A percentile compares a stretch with the other conserved stretches of the same genome.
phyloP scores from a whole-genome alignment of 768 basidiomycete species.

The Pisolithus tinctorius region DNA sequence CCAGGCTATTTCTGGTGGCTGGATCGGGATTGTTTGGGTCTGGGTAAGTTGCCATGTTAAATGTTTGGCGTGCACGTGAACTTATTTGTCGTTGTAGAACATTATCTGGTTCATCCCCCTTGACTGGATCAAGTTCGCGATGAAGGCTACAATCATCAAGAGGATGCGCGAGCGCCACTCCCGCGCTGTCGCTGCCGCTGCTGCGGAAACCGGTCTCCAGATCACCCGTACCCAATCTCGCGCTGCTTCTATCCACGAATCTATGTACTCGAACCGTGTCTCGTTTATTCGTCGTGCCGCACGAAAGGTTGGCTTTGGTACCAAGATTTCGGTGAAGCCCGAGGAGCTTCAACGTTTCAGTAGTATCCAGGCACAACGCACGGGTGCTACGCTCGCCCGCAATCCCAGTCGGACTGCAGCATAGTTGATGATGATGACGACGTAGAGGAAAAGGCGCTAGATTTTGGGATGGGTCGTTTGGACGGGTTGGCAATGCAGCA shows the following conservation, averaged over 20 bases:
- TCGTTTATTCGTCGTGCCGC: conserved; percentile 86
- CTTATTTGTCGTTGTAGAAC: conserved; percentile 46
- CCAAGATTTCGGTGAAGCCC: conserved; percentile 72
- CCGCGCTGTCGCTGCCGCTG: conserved; percentile 33
- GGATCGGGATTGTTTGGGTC: conserved; percentile 97
- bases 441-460: background rate
- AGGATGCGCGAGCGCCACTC: conserved; percentile 62
- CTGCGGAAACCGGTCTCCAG: conserved; percentile 45
- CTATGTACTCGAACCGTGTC: conserved; percentile 91
- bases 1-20: conserved; percentile 73
- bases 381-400: conserved; percentile 72
- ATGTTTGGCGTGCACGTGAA: conserved; percentile 2
- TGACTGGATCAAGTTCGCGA: conserved; percentile 92
- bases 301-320: conserved; percentile 83
- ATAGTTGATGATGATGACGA: conserved; percentile 21
- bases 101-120: conserved; percentile 95
- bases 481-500: background rate
- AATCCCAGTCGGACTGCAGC: conserved; percentile 61
- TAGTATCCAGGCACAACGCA: conserved; percentile 74
- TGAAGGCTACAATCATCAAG: conserved; percentile 92
- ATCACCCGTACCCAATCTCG: conserved; percentile 86
- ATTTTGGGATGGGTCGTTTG: background rate
- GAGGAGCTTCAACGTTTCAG: conserved; percentile 84
- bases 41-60: conserved; percentile 56
- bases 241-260: conserved; percentile 84